A percentile compares a stretch with the other conserved stretches of the same genome.
Evolutionary conservation across 164 flowering plant genomes (phyloP).

Genomic region (Euptelea pleiosperma): DNA sequence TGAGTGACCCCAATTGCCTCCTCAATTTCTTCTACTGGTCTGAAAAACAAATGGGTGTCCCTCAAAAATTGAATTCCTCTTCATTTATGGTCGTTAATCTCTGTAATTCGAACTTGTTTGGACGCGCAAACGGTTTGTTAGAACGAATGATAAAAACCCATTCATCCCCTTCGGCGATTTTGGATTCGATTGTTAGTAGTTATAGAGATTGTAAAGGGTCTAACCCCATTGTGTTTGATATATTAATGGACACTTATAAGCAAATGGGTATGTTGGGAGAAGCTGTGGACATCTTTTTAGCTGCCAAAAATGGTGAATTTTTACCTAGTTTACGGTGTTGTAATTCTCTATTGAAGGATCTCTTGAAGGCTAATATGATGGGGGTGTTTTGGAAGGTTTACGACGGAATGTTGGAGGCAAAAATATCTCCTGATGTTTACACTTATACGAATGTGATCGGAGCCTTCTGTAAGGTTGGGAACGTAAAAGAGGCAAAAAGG

Average conservation of each 20-base stretch:
- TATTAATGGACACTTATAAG: conserved; percentile 51
- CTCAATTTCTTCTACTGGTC: conserved; percentile 67
- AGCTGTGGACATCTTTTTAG: conserved; percentile 42
- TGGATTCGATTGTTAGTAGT: conserved; percentile 32
- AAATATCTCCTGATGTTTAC: conserved; percentile 52
- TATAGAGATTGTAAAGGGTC: conserved; percentile 20
- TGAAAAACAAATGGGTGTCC: conserved; percentile 23
- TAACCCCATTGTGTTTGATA: conserved; percentile 37
- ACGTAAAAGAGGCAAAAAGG: conserved; percentile 40
- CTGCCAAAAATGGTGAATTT: conserved; percentile 23
- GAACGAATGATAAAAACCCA: conserved; percentile 35
- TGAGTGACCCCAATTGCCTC: conserved; percentile 40
- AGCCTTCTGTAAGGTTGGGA: conserved; percentile 53
- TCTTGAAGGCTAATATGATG: conserved; percentile 42
- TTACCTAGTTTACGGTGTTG: conserved; percentile 44
- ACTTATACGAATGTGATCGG: conserved; percentile 54
- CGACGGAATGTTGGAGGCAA: conserved; percentile 40
- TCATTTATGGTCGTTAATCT: conserved; percentile 45
- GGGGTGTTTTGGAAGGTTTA: conserved; percentile 70
- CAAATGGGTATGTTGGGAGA: conserved; percentile 44
- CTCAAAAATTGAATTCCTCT: conserved; percentile 41
- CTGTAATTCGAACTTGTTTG: conserved; percentile 40
- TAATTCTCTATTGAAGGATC: conserved; percentile 62
- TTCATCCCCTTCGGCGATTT: conserved; percentile 23
- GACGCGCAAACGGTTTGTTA: conserved; percentile 34